These are phyloP conservation scores for Thozetella sp. DNA, from an alignment of 495 filamentous ascomycete genomes.

Conservation along the genomic window DNA sequence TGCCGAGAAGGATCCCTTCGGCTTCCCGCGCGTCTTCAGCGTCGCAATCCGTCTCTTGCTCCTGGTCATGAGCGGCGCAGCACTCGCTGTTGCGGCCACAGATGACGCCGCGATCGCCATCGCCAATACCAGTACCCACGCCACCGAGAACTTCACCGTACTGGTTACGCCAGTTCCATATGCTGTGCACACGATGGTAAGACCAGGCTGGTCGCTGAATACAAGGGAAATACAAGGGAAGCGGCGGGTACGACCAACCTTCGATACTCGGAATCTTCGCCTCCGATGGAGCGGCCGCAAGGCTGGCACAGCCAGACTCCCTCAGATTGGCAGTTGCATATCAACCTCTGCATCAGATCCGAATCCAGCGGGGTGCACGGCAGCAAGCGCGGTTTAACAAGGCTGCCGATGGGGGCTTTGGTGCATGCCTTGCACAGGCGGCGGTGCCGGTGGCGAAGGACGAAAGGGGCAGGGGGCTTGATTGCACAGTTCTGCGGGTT, in stretches of 20 bases:
- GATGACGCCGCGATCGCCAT: conserved; percentile 82
- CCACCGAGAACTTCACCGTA: conserved; percentile 81
- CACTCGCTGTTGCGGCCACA: conserved; percentile 75
- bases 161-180: conserved; percentile 88
- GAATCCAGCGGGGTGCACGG: conserved; percentile 27
- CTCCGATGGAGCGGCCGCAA: conserved; percentile 71
- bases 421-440: conserved; percentile 77
- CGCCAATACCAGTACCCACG: conserved; percentile 82
- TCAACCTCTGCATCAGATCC: conserved; percentile 52
- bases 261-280: conserved; percentile 72
- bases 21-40: conserved; percentile 57
- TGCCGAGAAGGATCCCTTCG: conserved; percentile 10
- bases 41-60: conserved; percentile 81
- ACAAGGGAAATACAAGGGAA: not conserved
- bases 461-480: conserved; percentile 66
- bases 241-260: conserved; percentile 26
- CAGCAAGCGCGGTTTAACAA: conserved; percentile 19
- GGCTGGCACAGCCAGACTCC: conserved; percentile 79
- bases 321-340: conserved; percentile 66
- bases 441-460: conserved; percentile 70
- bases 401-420: conserved; percentile 54
- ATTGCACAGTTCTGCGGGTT: conserved; percentile 74
- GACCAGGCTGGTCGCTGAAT: too few relatives aligned
- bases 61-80: conserved; percentile 70
- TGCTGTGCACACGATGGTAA: conserved; percentile 38